Conservation (phyloP, 768 basidiomycete genomes). For the Hericium erinaceus region DNA sequence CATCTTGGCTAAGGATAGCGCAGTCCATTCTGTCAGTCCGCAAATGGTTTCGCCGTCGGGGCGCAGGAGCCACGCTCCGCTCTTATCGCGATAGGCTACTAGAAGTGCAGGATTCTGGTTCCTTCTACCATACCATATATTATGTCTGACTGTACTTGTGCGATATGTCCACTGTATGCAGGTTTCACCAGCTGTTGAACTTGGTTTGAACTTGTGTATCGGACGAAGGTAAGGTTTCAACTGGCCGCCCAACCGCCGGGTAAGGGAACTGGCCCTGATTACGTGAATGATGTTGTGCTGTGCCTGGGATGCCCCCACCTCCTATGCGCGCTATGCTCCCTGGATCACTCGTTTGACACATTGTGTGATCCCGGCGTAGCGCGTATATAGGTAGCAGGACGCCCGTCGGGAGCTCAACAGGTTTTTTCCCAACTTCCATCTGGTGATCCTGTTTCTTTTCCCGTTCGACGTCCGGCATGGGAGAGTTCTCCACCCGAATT, state of each 20-base stretch:
- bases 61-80: background rate
- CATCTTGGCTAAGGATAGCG: background rate
- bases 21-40: conserved; percentile 15
- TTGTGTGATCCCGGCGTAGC: background rate
- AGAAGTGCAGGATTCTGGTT: background rate
- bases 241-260: too few relatives aligned
- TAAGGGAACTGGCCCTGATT: background rate
- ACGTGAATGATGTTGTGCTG: background rate
- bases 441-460: background rate
- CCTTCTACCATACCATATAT: background rate
- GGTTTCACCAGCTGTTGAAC: too few relatives aligned
- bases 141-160: too few relatives aligned
- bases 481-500: conserved; percentile 33
- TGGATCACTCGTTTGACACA: too few relatives aligned
- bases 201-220: too few relatives aligned
- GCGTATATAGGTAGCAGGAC: background rate
- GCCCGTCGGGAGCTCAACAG: background rate
- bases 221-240: too few relatives aligned
- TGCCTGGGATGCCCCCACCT: background rate
- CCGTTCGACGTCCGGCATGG: conserved; percentile 30
- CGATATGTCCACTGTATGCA: too few relatives aligned
- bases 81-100: background rate
- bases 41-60: background rate
- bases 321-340: background rate
- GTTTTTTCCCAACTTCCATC: background rate